Evolutionary conservation across 2,329 filamentous ascomycete genomes (phyloP), one percentile per base, ranked within the genome.

Genomic region (Colletotrichum tabaci): DNA sequence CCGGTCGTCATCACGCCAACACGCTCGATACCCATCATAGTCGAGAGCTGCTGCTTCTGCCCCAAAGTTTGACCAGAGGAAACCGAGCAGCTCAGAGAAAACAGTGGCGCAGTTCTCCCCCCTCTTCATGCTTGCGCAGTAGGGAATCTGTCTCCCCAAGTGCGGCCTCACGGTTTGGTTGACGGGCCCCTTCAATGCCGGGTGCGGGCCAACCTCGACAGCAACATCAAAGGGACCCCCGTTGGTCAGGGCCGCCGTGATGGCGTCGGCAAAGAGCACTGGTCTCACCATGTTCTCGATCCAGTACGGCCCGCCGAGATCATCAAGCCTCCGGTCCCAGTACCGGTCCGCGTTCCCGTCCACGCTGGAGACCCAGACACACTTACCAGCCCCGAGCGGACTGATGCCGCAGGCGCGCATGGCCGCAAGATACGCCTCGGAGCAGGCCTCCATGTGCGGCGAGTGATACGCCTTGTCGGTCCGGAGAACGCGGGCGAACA

Each of bases 381-480:
- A 38, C 1, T 8, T 30, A 6, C 35, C 26, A 3, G 23, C 9
- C n/a, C 42, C 16, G 12, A 38, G 40, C 13, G 42, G 49, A 5
- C 12, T 26, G 26, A 67, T 61, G 1, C 21, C 26, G 3, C 56
- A 61, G 2, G 9, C 18, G 0, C 16, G 6, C 30, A 71, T 35
- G 9, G 63, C 46, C 12, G 35, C 3, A 3, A 65, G 55, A 52
- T 82, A 82, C 4, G 73, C 71, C 0, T 73, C 68, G 0, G 77
- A 74, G 8, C 78, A 67, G 0, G 46, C 42, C 9, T 70, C 16
- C 80, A 75, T 74, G 30, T 71, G 71, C 5, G 47, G 40, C 2
- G 75, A 76, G 61, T 76, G 75, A 40, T 76, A 76, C 1, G 74
- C 75, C 18, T 63, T 66, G 18, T 72, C 73, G 0, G 70, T 66